Evolutionary conservation across 2,329 filamentous ascomycete genomes (phyloP).

Genomic region (Colletotrichum sp.): DNA sequence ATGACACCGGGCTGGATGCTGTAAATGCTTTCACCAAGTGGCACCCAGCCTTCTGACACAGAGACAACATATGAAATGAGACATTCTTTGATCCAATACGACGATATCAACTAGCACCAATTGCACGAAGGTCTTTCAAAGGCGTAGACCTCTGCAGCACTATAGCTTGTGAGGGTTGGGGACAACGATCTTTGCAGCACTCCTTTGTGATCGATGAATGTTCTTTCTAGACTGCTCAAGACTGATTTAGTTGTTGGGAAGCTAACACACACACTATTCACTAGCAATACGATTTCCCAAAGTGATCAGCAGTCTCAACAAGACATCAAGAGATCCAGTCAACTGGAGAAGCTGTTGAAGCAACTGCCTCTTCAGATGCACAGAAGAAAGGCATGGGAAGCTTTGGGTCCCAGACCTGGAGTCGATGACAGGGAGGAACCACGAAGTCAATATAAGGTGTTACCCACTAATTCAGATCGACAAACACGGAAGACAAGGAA

Average conservation of each 20-base stretch:
- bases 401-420: neutral
- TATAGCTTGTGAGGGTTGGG: neutral
- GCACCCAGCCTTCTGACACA: neutral
- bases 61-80: neutral
- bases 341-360: neutral
- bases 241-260: neutral
- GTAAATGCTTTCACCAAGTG: neutral
- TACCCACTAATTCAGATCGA: neutral
- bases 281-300: neutral
- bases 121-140: neutral
- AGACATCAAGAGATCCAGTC: neutral
- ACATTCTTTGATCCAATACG: neutral
- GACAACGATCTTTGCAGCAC: neutral
- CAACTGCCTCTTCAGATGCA: neutral
- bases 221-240: neutral
- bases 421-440: neutral
- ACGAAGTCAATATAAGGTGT: neutral
- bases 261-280: accelerated
- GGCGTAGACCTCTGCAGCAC: neutral
- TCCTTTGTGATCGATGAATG: neutral
- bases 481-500: neutral
- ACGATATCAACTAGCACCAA: neutral
- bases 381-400: neutral
- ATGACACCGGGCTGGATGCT: neutral
- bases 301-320: neutral